Conservation (phyloP, 2,329 filamentous ascomycete genomes). For the Fusarium brevicatenulatum region DNA sequence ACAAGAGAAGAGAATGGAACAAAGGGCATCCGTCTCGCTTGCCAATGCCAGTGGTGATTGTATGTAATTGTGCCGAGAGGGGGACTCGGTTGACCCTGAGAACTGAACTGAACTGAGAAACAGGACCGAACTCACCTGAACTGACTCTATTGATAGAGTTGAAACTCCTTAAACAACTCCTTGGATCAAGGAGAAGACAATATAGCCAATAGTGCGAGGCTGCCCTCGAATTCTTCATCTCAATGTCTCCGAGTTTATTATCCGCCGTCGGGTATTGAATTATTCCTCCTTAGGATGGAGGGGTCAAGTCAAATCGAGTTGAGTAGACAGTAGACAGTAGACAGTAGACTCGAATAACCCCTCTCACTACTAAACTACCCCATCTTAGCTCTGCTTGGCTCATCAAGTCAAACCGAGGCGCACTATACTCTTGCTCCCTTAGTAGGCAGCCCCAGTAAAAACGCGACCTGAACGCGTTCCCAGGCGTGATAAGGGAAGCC, state of each 20-base stretch:
- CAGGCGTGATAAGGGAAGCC: slow-evolving; percentile 16
- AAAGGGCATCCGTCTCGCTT: background rate
- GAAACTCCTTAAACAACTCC: background rate
- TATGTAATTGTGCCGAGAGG: background rate
- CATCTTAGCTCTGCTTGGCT: slow-evolving; percentile 13
- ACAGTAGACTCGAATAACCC: background rate
- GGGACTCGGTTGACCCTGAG: background rate
- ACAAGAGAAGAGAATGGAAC: background rate
- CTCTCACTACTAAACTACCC: background rate
- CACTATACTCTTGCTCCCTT: slow-evolving; percentile 7
- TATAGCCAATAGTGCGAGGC: slow-evolving; percentile 17
- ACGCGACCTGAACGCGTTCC: slow-evolving; percentile 17
- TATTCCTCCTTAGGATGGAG: background rate
- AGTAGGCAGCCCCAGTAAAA: slow-evolving; percentile 3
- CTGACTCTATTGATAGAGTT: background rate
- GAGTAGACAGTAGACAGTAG: background rate
- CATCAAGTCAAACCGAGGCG: background rate
- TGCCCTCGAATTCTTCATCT: slow-evolving; percentile 29
- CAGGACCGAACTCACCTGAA: background rate
- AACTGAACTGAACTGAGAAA: background rate
- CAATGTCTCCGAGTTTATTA: slow-evolving; percentile 25
- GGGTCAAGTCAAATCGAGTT: slow-evolving; percentile 8
- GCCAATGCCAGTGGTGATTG: background rate
- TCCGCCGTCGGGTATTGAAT: background rate
- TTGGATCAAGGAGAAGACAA: background rate